Evolutionary conservation across 345 rosid genomes (phyloP), one percentile per base, ranked within the genome.

Genomic region (Acer campestre): DNA sequence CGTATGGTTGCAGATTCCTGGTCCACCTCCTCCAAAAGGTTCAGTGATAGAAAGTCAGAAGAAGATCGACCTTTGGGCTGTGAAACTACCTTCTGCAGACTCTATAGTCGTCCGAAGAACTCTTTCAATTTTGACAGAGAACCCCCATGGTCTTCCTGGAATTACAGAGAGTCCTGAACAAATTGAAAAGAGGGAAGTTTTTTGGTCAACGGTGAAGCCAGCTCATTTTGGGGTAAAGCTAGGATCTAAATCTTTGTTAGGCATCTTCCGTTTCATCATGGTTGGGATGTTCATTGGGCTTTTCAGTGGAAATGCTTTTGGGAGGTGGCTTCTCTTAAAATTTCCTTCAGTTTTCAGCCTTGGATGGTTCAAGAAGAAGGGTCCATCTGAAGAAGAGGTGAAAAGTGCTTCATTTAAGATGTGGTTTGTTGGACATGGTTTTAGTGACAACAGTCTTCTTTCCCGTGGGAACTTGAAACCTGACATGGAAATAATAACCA

Each of bases 401-500:
- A 8, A 42, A 42, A 42, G 46, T 42, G 46, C 46, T 42, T 42
- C 46, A 42, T 42, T 42, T 95, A 91, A 93, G 79, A 93, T 95
- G 98, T 90, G 94, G 98, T 93, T 93, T 68, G 78, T 95, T 4
- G 98, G 93, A 10, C 89, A 84, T 22, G 98, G 98, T 46, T 95
- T 77, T 72, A 90, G 98, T 40, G 84, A 92, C 46, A 71, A 58
- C 61, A 83, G 72, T 56, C 82, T 82, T 7, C 83, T 76, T 73
- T 89, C 91, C 13, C 76, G 81, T 65, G 81, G 82, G 48, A 85
- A 85, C 20, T 46, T 53, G 22, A 88, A 86, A 80, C 92, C 90
- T 14, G 98, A 91, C 78, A 80, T 82, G 81, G 90, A 91, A 67
- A 83, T 95, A 38, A 80, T 88, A 80, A 93, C 98, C 14, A 84